These are phyloP conservation scores for Bidens hawaiensis DNA, from an alignment of 140 eudicot genomes.

Conservation along the genomic window DNA sequence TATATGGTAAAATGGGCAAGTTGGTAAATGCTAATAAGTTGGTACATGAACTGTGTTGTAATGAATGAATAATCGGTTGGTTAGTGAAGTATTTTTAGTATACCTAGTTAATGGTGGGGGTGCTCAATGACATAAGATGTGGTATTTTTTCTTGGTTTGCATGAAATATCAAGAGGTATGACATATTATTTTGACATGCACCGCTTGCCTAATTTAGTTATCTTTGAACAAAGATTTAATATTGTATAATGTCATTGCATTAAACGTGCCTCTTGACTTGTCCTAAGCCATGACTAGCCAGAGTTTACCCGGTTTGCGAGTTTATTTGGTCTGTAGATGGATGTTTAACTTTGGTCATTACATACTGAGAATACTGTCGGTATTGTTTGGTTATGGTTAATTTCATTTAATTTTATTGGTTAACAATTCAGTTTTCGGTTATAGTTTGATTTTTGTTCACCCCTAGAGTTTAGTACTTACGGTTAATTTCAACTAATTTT, in stretches of 20 bases:
- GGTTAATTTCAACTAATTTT: too few relatives aligned
- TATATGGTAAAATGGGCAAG: background rate
- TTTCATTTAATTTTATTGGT: too few relatives aligned
- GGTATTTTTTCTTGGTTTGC: background rate
- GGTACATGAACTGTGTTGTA: background rate
- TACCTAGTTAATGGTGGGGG: too few relatives aligned
- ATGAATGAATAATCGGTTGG: background rate
- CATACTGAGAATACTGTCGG: background rate
- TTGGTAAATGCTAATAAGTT: background rate
- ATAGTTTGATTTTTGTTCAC: too few relatives aligned
- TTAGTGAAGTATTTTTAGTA: too few relatives aligned
- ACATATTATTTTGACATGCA: too few relatives aligned
- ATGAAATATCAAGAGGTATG: background rate
- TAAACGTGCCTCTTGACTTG: background rate
- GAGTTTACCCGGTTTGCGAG: too few relatives aligned
- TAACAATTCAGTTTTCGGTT: too few relatives aligned
- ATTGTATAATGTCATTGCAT: background rate
- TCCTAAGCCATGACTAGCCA: too few relatives aligned
- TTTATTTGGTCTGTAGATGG: background rate
- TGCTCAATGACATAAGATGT: background rate
- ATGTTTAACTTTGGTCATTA: background rate
- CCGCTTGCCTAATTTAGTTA: background rate
- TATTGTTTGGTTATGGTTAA: background rate
- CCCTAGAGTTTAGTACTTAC: too few relatives aligned
- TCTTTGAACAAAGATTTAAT: too few relatives aligned